Evolutionary conservation across 139 green algal species (phyloP).

Genomic region (Desmodesmus armatus): DNA sequence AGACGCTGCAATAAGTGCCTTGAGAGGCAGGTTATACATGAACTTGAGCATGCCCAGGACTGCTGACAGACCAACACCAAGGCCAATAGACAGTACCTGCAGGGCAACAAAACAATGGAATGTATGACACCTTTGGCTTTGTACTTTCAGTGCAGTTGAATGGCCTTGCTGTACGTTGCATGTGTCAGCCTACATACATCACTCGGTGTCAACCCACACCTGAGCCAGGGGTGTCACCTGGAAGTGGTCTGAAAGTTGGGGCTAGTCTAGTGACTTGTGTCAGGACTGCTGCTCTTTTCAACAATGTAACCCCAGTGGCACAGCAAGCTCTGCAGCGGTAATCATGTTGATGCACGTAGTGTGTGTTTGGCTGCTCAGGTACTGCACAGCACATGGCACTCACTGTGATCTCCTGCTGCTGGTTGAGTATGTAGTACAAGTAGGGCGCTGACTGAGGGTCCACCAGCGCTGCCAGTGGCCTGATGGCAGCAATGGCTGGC

Average conservation of each 20-base stretch:
- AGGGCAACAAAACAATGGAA: too few species aligned
- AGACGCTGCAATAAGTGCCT: constrained; percentile 52
- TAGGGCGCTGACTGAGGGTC: constrained; percentile 53
- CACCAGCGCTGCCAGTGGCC: constrained; percentile 46
- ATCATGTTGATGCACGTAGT: background rate
- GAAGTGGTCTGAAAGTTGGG: too few species aligned
- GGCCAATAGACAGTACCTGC: constrained; percentile 49
- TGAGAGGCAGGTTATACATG: constrained; percentile 52
- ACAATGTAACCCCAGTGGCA: background rate
- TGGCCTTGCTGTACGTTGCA: too few species aligned
- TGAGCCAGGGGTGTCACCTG: too few species aligned
- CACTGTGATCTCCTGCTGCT: constrained; percentile 58
- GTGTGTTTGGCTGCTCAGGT: background rate
- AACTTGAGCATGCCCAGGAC: constrained; percentile 59
- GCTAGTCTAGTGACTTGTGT: too few species aligned
- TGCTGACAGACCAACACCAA: constrained; percentile 56
- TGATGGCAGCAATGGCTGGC: constrained; percentile 48
- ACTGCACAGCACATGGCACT: too few species aligned
- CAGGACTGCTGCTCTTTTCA: too few species aligned
- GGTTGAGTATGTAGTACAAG: constrained; percentile 62
- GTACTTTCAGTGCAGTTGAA: too few species aligned
- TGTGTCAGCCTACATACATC: too few species aligned
- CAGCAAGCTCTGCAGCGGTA: background rate
- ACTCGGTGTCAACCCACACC: constrained; percentile 54
- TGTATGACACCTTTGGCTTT: too few species aligned